Evolutionary conservation across 768 basidiomycete genomes (phyloP).

Genomic region (Galerina sulciceps): DNA sequence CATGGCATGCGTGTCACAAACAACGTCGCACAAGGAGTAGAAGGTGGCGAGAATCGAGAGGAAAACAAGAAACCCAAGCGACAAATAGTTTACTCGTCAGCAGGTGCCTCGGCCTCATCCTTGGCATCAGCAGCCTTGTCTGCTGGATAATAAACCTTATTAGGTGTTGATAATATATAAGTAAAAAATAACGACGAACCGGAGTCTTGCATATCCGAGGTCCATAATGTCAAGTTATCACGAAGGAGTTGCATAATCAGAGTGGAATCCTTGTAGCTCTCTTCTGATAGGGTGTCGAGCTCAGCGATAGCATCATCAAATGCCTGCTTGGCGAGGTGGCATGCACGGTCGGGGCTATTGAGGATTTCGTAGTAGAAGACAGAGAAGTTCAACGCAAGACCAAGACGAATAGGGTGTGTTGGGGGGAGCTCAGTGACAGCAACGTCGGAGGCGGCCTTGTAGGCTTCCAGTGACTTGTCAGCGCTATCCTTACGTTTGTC

Average conservation of each 20-base stretch:
- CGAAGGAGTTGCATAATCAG: constrained; percentile 96
- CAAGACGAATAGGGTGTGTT: constrained; percentile 97
- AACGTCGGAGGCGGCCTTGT: constrained; percentile 98
- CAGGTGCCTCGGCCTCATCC: constrained; percentile 69
- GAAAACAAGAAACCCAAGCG: constrained; percentile 15
- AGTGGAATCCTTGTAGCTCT: constrained; percentile 99
- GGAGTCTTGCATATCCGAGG: constrained; percentile 95
- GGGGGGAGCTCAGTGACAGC: constrained; percentile 94
- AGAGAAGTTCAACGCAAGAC: constrained; percentile 98
- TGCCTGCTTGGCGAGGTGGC: constrained; percentile 98
- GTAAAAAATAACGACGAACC: constrained; percentile 48
- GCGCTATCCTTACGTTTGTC: constrained; percentile 97
- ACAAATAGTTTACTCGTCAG: constrained; percentile 60
- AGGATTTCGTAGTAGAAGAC: constrained; percentile 99
- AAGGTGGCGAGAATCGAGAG: constrained; percentile 6
- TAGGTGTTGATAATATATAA: background rate
- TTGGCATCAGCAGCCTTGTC: constrained; percentile 76
- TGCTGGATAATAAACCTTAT: constrained; percentile 33
- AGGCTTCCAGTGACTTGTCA: constrained; percentile 95
- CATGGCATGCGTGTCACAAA: constrained; percentile 10
- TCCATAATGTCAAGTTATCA: constrained; percentile 98
- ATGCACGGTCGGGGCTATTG: constrained; percentile 97
- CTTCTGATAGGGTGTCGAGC: constrained; percentile 97
- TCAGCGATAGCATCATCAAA: constrained; percentile 99
- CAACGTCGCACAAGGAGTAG: constrained; percentile 13